Evolutionary conservation across 306 rosid species (phyloP).

Genomic region (Malus sylvestris): DNA sequence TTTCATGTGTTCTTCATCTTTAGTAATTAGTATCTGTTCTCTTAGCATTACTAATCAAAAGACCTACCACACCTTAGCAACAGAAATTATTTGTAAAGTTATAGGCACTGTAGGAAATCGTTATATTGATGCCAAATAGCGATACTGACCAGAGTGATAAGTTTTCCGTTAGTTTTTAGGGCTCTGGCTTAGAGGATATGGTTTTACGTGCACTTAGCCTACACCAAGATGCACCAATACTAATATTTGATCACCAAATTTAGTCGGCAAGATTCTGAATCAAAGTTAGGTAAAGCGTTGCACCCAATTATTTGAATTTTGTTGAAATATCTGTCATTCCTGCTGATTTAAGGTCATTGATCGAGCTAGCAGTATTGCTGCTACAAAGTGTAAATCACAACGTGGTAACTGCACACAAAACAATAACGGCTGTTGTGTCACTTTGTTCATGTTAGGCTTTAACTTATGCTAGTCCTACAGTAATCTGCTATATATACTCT

Average conservation of each 20-base stretch:
- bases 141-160: not conserved
- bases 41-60: not conserved
- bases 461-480: not conserved
- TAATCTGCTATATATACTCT: not conserved
- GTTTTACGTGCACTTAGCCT: not conserved
- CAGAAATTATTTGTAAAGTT: not conserved
- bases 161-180: not conserved
- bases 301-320: not conserved
- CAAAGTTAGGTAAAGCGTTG: not conserved
- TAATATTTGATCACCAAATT: not conserved
- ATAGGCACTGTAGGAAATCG: not conserved
- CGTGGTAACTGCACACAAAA: not conserved
- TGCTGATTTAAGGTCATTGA: not conserved
- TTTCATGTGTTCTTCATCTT: not conserved
- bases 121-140: not conserved
- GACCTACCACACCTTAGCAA: not conserved
- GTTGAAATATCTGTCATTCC: not conserved
- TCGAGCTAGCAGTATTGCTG: not conserved
- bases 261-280: not conserved
- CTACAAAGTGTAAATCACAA: not conserved
- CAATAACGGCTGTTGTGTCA: not conserved
- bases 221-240: not conserved
- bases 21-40: not conserved
- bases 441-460: not conserved
- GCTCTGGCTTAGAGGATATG: not conserved